These are phyloP conservation scores for Colletotrichum abscissum DNA, from an alignment of 2,329 filamentous ascomycete species.

Conservation along the genomic window DNA sequence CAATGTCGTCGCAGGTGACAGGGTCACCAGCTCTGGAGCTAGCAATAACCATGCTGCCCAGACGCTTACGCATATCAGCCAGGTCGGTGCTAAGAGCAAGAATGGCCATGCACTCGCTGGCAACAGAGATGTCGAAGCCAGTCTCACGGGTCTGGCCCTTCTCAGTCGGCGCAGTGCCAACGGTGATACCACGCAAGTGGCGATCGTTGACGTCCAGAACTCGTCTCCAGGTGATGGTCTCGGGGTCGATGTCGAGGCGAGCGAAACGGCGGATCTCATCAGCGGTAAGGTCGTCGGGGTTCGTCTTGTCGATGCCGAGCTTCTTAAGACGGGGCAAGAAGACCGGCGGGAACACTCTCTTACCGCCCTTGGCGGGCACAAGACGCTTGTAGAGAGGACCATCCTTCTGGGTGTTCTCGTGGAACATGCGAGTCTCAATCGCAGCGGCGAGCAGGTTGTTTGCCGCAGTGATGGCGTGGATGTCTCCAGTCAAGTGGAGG, in stretches of 20 bases:
- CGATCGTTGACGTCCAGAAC: slow-evolving; percentile 98
- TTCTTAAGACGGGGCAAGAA: slow-evolving; percentile 96
- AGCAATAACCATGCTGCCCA: slow-evolving; percentile 95
- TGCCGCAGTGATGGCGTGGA: slow-evolving; percentile 95
- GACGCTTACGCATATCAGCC: slow-evolving; percentile 88
- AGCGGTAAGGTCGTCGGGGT: slow-evolving; percentile 88
- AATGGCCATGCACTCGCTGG: slow-evolving; percentile 98
- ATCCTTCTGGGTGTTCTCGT: slow-evolving; percentile 95
- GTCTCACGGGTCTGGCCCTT: slow-evolving; percentile 90
- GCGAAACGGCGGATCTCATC: slow-evolving; percentile 92
- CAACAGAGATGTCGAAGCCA: slow-evolving; percentile 97
- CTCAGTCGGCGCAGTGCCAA: slow-evolving; percentile 90
- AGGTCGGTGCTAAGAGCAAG: slow-evolving; percentile 91
- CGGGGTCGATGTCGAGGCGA: slow-evolving; percentile 94
- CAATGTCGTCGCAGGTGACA: slow-evolving; percentile 95
- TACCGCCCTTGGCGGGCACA: slow-evolving; percentile 90
- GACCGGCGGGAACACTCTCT: slow-evolving; percentile 85
- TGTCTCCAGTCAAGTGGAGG: slow-evolving; percentile 95
- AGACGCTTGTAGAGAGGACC: slow-evolving; percentile 87
- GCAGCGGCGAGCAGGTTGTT: slow-evolving; percentile 97
- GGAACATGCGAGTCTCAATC: slow-evolving; percentile 98
- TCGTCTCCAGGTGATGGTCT: slow-evolving; percentile 96
- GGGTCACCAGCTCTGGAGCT: slow-evolving; percentile 88
- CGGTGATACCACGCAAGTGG: slow-evolving; percentile 88
- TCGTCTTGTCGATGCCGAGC: slow-evolving; percentile 93